phyloP scores from a whole-genome alignment of 1,139 yeast genomes.

The Pichia sp. region DNA sequence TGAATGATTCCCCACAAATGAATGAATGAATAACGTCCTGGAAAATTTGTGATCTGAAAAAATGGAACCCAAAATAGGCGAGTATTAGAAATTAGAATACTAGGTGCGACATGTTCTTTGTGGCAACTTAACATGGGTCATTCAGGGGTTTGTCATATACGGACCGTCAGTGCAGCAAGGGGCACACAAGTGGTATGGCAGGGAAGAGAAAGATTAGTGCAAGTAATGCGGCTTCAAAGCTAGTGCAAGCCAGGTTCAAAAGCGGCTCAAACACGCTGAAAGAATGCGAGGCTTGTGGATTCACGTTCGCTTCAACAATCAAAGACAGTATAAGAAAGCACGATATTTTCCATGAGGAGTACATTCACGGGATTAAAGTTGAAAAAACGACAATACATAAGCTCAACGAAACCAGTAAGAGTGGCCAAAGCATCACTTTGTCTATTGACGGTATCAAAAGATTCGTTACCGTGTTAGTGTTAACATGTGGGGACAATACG shows the following conservation, averaged over 20 bases:
- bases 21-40: no score
- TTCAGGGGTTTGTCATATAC: no score
- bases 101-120: no score
- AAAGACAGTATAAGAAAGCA: background rate
- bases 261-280: background rate
- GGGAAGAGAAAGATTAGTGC: no score
- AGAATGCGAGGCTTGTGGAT: background rate
- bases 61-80: no score
- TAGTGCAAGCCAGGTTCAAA: background rate
- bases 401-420: background rate
- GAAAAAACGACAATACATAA: background rate
- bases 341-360: background rate
- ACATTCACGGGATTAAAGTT: background rate
- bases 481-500: background rate
- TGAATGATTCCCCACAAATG: no score
- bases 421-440: background rate
- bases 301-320: background rate
- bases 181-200: no score
- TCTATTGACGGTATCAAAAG: background rate
- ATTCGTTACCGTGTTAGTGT: background rate
- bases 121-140: no score
- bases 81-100: no score
- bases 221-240: no score
- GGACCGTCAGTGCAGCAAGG: no score
- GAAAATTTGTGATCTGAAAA: no score